Percentiles rank a stretch among this genome's conserved stretches.
phyloP scores from a whole-genome alignment of 2,329 filamentous ascomycete species.

The Epichloe scottii region DNA sequence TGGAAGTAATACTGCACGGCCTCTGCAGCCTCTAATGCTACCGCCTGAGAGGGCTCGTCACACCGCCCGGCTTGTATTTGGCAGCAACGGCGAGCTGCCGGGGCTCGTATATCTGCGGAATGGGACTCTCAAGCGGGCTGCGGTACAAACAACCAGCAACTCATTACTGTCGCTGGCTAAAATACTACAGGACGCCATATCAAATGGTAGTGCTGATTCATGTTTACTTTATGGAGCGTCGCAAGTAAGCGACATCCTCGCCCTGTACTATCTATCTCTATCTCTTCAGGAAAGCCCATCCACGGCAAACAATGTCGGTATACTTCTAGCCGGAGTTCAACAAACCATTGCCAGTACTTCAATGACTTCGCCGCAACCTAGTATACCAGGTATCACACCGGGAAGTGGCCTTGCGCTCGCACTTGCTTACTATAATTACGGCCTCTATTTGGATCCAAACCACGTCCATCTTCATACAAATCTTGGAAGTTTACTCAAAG shows the following conservation, averaged over 20 bases:
- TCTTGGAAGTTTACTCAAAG: slow-evolving; percentile 85
- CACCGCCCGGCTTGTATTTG: slow-evolving; percentile 74
- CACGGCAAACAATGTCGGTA: slow-evolving; percentile 96
- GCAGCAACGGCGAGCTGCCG: slow-evolving; percentile 61
- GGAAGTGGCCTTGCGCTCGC: slow-evolving; percentile 83
- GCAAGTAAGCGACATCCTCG: slow-evolving; percentile 82
- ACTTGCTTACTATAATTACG: slow-evolving; percentile 90
- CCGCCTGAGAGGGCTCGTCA: slow-evolving; percentile 72
- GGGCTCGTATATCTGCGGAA: slow-evolving; percentile 63
- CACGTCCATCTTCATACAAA: slow-evolving; percentile 98
- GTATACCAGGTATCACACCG: slow-evolving; percentile 66
- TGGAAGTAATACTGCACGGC: slow-evolving; percentile 3
- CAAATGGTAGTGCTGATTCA: slow-evolving; percentile 49
- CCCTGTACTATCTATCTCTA: slow-evolving; percentile 88
- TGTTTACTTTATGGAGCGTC: slow-evolving; percentile 48
- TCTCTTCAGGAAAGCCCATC: slow-evolving; percentile 93
- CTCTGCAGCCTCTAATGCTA: slow-evolving; percentile 52
- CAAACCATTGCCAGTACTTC: slow-evolving; percentile 37
- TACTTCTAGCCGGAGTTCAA: slow-evolving; percentile 88
- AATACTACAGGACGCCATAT: slow-evolving; percentile 94
- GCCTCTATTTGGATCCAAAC: slow-evolving; percentile 69
- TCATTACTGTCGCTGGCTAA: slow-evolving; percentile 89
- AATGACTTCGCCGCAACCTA: slow-evolving; percentile 14
- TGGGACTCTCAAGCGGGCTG: slow-evolving; percentile 61
- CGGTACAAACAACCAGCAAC: slow-evolving; percentile 88